Conservation (phyloP, 176 grass and related monocot genomes). For the Olyra latifolia region DNA sequence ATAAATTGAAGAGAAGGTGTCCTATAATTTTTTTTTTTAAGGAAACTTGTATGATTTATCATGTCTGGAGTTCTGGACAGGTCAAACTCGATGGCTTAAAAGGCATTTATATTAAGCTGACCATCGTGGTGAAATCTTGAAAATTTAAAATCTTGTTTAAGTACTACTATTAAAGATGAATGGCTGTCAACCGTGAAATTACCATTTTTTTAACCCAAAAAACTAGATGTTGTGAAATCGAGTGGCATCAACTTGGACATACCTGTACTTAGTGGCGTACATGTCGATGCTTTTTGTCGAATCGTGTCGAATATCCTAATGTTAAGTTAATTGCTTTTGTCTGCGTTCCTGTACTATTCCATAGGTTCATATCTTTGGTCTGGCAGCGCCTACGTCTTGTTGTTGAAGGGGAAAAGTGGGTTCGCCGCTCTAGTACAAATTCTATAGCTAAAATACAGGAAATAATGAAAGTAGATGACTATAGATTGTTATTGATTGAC, state of each 20-base stretch:
- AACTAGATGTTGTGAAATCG: neutral
- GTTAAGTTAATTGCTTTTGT: neutral
- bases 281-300: too few species aligned
- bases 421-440: too few species aligned
- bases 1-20: too few species aligned
- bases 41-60: too few species aligned
- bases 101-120: neutral
- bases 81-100: neutral
- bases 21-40: neutral
- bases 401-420: too few species aligned
- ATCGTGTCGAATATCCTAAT: too few species aligned
- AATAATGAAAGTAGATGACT: too few species aligned
- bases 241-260: neutral
- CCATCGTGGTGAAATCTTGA: neutral
- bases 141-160: neutral
- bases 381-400: neutral
- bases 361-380: neutral
- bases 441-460: too few species aligned
- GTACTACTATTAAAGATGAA: neutral
- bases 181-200: too few species aligned
- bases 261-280: too few species aligned
- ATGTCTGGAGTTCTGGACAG: neutral
- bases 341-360: neutral
- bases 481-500: too few species aligned
- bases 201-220: too few species aligned